phyloP scores from a whole-genome alignment of 768 basidiomycete species.

The Suillus bovinus region DNA sequence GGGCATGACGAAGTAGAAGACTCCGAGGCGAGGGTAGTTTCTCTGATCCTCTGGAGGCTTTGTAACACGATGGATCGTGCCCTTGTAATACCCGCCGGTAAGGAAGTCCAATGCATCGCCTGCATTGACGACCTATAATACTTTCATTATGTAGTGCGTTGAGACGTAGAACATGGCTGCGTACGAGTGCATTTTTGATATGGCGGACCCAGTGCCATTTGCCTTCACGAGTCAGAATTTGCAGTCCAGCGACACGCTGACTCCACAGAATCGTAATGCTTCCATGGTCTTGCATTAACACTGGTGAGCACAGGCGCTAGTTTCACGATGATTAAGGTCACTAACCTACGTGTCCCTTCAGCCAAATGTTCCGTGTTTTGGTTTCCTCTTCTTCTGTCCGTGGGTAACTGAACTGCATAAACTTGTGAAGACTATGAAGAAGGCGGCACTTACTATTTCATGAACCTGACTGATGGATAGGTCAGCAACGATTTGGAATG shows the following conservation, averaged over 20 bases:
- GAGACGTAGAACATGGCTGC: conserved; percentile 2
- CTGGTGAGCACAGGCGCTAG: neutral
- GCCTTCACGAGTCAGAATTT: conserved; percentile 53
- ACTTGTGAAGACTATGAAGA: neutral
- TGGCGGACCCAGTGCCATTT: conserved; percentile 63
- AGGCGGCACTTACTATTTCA: conserved; percentile 57
- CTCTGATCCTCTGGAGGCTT: conserved; percentile 59
- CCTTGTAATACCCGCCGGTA: conserved; percentile 59
- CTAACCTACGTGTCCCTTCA: conserved; percentile 60
- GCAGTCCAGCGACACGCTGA: conserved; percentile 59
- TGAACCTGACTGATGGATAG: conserved; percentile 49
- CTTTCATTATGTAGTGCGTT: neutral
- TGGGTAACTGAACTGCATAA: conserved; percentile 41
- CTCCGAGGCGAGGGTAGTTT: conserved; percentile 48
- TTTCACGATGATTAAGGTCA: neutral
- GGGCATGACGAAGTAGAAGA: conserved; percentile 57
- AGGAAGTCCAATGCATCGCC: conserved; percentile 63
- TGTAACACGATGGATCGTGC: conserved; percentile 63
- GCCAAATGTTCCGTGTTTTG: conserved; percentile 56
- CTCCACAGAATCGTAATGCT: conserved; percentile 59
- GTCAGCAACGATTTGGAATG: neutral
- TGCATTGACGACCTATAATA: conserved; percentile 52
- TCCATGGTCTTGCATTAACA: conserved; percentile 44
- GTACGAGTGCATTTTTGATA: conserved; percentile 56
- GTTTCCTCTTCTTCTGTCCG: conserved; percentile 49